Base-by-base conservation (phyloP, 352 stramenopile genomes). In the Phytophthora pini region DNA sequence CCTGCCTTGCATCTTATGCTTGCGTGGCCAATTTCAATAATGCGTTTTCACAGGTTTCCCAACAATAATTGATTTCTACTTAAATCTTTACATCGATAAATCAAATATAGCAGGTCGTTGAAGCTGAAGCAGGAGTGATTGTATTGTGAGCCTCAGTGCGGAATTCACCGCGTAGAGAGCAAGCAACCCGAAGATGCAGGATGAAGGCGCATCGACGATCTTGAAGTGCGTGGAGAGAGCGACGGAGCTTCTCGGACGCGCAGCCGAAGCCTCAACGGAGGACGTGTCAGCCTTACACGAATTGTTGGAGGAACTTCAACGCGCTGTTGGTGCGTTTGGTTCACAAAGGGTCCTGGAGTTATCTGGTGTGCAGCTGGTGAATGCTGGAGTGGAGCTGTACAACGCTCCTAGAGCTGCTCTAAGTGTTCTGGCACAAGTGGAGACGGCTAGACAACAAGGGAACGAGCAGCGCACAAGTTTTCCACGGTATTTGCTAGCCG, bases 341-440 rank as follows among this genome's bases (percentile, higher is more conserved):
- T 52, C 50, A 1, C 74, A 78, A 5, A 61, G 73, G 6, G 58
- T 83, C 2, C 39, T 85, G 9, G 49, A 74, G 29, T 27, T 85
- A 1, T 63, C 70, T 1, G 64, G 58, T 1, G 39, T 57, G 5
- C 43, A 76, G 15, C 32, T 94, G 12, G 90, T 92, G 79, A 77
- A 89, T 31, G 62, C 61, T 22, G 86, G 86, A 4, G 73, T 92
- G 39, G 60, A 78, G n/a, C 55, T 94, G 3, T 94, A 94, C 47
- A 94, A 94, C 29, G 74, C 70, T 8, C 81, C 86, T 10, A 60
- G 86, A 31, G 61, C 49, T 52, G 62, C 76, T 38, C 63, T 86
- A 12, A 85, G 72, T 56, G 58, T 52, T 36, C 69, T 83, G 12
- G 5, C 26, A 10, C 50, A 66, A n/a, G 45, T 49, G n/a, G 70